A percentile compares a stretch with the other conserved stretches of the same genome.
These are phyloP conservation scores for Digitaria exilis DNA, from an alignment of 202 grass and related monocot species.

Conservation along the genomic window DNA sequence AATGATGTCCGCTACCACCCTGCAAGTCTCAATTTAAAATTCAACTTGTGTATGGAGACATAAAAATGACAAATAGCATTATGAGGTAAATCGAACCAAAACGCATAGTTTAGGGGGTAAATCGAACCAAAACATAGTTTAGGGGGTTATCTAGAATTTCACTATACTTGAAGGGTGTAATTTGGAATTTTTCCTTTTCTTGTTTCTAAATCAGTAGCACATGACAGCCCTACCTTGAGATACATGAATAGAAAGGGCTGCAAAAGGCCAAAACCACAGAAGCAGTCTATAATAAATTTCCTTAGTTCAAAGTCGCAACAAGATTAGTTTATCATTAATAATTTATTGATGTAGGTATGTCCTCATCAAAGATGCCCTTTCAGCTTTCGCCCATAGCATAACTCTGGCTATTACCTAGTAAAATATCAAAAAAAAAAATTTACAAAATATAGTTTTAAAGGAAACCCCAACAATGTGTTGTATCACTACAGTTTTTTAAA, in stretches of 20 bases:
- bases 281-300: neutral
- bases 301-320: neutral
- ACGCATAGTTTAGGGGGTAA: too few relatives aligned
- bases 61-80: too few relatives aligned
- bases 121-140: too few relatives aligned
- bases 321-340: neutral
- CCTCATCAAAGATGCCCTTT: neutral
- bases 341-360: neutral
- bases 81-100: too few relatives aligned
- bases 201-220: neutral
- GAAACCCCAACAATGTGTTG: neutral
- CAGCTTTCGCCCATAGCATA: conserved; percentile 6
- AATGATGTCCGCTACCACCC: too few relatives aligned
- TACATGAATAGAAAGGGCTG: conserved; percentile 7
- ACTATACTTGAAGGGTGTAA: too few relatives aligned
- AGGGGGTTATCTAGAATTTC: too few relatives aligned
- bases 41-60: too few relatives aligned
- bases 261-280: neutral
- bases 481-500: neutral
- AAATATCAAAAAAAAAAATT: neutral
- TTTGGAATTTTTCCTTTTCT: too few relatives aligned
- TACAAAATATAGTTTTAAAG: neutral
- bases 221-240: neutral
- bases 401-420: neutral
- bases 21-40: too few relatives aligned